Base-by-base conservation (phyloP, 495 filamentous ascomycete genomes). In the Elasticomyces elasticus region DNA sequence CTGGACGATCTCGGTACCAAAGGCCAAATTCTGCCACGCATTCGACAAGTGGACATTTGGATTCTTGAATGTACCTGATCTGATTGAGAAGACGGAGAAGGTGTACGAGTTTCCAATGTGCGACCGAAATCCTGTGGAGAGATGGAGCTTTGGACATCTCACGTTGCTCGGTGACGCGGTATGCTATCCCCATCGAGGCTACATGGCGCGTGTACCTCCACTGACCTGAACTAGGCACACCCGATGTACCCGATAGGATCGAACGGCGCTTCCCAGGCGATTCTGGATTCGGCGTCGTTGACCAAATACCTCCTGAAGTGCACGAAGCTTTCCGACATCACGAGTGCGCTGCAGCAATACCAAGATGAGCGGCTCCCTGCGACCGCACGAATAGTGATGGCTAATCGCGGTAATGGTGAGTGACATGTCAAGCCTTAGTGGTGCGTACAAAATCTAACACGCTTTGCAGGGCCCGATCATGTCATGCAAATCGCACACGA, bases 91-190 rank as follows among this genome's bases (percentile, higher is more conserved):
- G 10, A 44, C 40, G 19, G 40, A 44, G 40, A 10, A 44, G 23
- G 40, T 44, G 40, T 44, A 10, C 19, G 40, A 44, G 19, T 44
- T 10, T 20, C 40, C 40, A 10, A 44, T 44, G 40, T 44, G 66
- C 55, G 68, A 73, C 54, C 58, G 67, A 17, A 44, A 11, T 10
- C 40, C 40, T 7, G 40, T 44, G 10, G 19, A 44, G 10, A 44
- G 40, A 20, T 44, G 40, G 40, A 44, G 40, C 19, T 44, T 20
- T 17, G 74, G 71, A 30, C 73, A 70, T 49, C 55, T 70, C 6
- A 51, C 74, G 2, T 41, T 76, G 13, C 67, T 76, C 27, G 76
- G 76, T 0, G 76, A 79, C 52, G 70, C 75, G 11, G 72, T n/a
- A n/a, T n/a, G n/a, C n/a, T n/a, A n/a, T n/a, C n/a, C n/a, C n/a